Base-by-base conservation (phyloP, 164 flowering plant genomes). In the Kingdonia uniflora region DNA sequence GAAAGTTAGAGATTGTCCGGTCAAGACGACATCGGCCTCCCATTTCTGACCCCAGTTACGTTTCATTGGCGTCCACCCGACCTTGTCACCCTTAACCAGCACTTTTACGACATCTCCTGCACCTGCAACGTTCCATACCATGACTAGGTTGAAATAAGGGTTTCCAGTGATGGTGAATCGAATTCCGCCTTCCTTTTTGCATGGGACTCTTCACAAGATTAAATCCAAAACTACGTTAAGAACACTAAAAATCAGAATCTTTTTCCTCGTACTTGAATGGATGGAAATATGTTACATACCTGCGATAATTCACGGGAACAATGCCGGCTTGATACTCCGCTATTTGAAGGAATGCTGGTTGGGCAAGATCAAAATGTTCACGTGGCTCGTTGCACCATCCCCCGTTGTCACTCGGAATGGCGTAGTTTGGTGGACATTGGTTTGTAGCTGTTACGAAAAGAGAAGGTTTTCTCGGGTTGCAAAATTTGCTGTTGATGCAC, bases 361-460 rank as follows among this genome's bases (percentile, higher is more conserved):
- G 62, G 49, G 96, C 54, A 6, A 87, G 67, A 49, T 84, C 87
- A 58, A 87, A 87, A 59, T 87, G 96, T 19, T 59, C 62, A 7
- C 42, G 61, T 0, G 92, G 95, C 0, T 81, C 80, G 53, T 76
- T 79, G 75, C 95, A 82, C 92, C 89, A 84, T 17, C 85, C 92
- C 14, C 85, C 89, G 47, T 71, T 54, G 62, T 73, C 62, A 37
- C 47, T 60, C 0, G 81, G 19, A 14, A 47, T 69, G 22, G 47
- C 2, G 53, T 25, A 62, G 46, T 76, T 79, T 12, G 83, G 78
- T 7, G 95, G 95, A 73, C 96, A 84, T n/a, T 68, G 58, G 60
- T 87, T 74, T 37, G 94, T 84, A 14, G 69, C 90, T 0, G 94
- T 87, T 12, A 87, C 71, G 14, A 63, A 10, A 2, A 84, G 37